Conservation (phyloP, 345 rosid genomes). For the Anastatica hierochuntica region DNA sequence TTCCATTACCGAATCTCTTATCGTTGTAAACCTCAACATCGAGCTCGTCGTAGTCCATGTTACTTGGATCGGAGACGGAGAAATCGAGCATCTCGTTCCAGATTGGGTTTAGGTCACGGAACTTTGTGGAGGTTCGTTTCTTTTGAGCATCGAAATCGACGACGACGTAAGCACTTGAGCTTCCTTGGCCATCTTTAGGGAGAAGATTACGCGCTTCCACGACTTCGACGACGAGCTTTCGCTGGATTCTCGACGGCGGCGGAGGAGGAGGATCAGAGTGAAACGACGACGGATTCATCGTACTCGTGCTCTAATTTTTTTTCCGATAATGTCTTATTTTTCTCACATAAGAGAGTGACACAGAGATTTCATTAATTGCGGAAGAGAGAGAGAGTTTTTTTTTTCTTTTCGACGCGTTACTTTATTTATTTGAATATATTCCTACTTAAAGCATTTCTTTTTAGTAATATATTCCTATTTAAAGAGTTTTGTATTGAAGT, state of each 20-base stretch:
- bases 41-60: slow-evolving; percentile 71
- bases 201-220: slow-evolving; percentile 74
- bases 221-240: slow-evolving; percentile 62
- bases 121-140: slow-evolving; percentile 56
- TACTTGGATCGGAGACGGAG: slow-evolving; percentile 60
- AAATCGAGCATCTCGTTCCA: slow-evolving; percentile 90
- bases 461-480: neutral
- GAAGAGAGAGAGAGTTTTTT: neutral
- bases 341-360: neutral
- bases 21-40: slow-evolving; percentile 77
- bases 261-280: slow-evolving; percentile 28
- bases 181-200: slow-evolving; percentile 93
- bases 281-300: slow-evolving; percentile 36
- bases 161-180: slow-evolving; percentile 80
- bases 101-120: slow-evolving; percentile 72
- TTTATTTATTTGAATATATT: slow-evolving; percentile 25
- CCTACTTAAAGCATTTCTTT: slow-evolving; percentile 2
- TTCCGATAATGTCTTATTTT: neutral
- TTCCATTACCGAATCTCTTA: slow-evolving; percentile 60
- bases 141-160: slow-evolving; percentile 80
- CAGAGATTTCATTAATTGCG: slow-evolving; percentile 18
- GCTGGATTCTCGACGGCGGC: slow-evolving; percentile 29
- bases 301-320: slow-evolving; percentile 1
- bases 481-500: no score
- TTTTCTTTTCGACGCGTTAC: neutral